These are phyloP conservation scores for Fraxinus floribunda DNA, from an alignment of 305 asterid genomes.

Conservation along the genomic window DNA sequence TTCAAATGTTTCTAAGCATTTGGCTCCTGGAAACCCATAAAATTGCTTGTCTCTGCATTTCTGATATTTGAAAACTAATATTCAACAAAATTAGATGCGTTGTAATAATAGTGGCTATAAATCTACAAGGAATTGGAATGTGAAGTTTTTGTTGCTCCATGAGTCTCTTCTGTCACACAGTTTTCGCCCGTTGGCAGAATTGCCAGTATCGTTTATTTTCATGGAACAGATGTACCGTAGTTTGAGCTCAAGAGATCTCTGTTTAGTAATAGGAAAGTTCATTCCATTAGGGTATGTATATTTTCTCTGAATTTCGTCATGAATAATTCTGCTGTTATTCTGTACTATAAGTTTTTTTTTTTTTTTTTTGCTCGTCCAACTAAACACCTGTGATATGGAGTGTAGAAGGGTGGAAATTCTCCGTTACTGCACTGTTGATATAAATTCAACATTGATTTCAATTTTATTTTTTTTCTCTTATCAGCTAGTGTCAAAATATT, in stretches of 20 bases:
- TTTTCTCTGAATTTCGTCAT: not conserved
- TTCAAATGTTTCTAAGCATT: conserved; percentile 27
- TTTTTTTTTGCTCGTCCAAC: not conserved
- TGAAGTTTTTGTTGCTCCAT: not conserved
- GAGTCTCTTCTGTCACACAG: not conserved
- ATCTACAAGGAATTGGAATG: not conserved
- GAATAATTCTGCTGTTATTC: not conserved
- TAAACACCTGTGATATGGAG: not conserved
- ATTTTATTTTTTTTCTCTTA: not conserved
- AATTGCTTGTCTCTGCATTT: not conserved
- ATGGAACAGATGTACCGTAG: not conserved
- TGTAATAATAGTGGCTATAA: conserved; percentile 12
- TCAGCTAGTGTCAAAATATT: not conserved
- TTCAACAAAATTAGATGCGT: conserved; percentile 11
- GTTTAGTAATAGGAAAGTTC: not conserved
- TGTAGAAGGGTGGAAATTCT: not conserved
- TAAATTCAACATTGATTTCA: not conserved
- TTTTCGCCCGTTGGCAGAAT: not conserved
- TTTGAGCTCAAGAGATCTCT: not conserved
- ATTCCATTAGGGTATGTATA: not conserved
- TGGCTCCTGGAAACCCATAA: conserved; percentile 5
- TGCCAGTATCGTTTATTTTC: not conserved
- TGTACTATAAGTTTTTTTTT: not conserved
- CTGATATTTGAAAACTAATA: conserved; percentile 15
- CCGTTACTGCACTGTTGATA: not conserved